Evolutionary conservation across 1,284 basidiomycete genomes (phyloP).

Genomic region (Apiotrichum domesticum): DNA sequence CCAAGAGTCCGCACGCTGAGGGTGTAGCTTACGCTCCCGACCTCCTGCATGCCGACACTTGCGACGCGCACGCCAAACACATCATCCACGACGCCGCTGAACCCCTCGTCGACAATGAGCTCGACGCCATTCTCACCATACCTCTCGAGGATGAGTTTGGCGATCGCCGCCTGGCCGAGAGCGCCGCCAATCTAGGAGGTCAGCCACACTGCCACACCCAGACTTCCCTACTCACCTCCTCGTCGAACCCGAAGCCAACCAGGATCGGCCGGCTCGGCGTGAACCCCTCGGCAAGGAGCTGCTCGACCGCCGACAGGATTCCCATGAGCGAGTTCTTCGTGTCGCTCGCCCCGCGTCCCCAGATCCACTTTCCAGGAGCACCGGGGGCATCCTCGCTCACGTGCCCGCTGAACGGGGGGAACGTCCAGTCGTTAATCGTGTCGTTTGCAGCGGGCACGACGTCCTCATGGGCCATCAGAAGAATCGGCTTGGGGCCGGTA

Average conservation of each 20-base stretch:
- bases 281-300: slow-evolving; percentile 31
- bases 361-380: slow-evolving; percentile 13
- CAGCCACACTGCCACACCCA: background rate
- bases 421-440: slow-evolving; percentile 49
- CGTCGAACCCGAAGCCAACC: background rate
- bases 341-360: slow-evolving; percentile 22
- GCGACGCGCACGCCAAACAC: slow-evolving; percentile 39
- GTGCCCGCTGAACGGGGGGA: slow-evolving; percentile 50
- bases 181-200: background rate
- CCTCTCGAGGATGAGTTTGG: slow-evolving; percentile 26
- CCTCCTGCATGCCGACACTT: slow-evolving; percentile 47
- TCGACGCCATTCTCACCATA: slow-evolving; percentile 46
- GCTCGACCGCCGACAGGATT: slow-evolving; percentile 49
- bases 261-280: slow-evolving; percentile 1
- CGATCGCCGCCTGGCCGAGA: background rate
- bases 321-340: slow-evolving; percentile 32
- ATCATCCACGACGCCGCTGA: slow-evolving; percentile 37
- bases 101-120: slow-evolving; percentile 48
- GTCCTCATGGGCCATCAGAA: background rate
- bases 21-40: slow-evolving; percentile 39
- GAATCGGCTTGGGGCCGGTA: background rate
- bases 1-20: slow-evolving; percentile 38
- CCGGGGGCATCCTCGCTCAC: slow-evolving; percentile 37
- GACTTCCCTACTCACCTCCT: slow-evolving; percentile 20
- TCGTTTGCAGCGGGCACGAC: slow-evolving; percentile 51